A percentile compares a stretch with the other conserved stretches of the same genome.
Conservation (phyloP, 768 basidiomycete genomes). For the Macrolepiota dolichaula region DNA sequence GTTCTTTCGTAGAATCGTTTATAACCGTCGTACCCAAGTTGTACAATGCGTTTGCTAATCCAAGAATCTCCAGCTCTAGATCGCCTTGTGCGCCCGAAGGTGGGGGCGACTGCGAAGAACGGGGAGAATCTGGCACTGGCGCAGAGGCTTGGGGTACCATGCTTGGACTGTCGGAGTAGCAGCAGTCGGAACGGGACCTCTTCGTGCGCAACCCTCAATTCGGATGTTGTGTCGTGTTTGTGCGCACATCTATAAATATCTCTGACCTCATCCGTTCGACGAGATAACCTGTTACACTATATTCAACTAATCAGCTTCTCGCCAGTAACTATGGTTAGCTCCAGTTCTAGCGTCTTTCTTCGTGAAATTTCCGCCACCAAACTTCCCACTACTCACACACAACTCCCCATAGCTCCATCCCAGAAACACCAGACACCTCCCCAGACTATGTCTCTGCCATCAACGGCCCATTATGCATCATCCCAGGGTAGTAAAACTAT, state of each 20-base stretch:
- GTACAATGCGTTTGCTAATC: slow-evolving; percentile 74
- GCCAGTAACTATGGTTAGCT: neutral
- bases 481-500: neutral
- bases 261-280: neutral
- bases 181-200: neutral
- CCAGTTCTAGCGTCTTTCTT: neutral
- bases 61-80: slow-evolving; percentile 70
- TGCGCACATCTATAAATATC: slow-evolving; percentile 5
- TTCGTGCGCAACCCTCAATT: neutral
- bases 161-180: neutral
- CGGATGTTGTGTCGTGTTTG: slow-evolving; percentile 11
- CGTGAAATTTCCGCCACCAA: neutral
- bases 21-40: slow-evolving; percentile 82
- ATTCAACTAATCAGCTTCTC: neutral
- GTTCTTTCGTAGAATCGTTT: slow-evolving; percentile 78
- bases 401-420: neutral
- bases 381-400: neutral
- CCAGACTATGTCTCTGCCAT: neutral
- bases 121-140: slow-evolving; percentile 61
- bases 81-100: slow-evolving; percentile 71
- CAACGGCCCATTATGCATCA: neutral
- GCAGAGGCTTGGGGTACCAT: slow-evolving; percentile 11
- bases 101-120: slow-evolving; percentile 70
- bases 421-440: neutral
- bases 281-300: neutral